Evolutionary conservation across 2,329 filamentous ascomycete species (phyloP).

Genomic region (Claviceps digitariae): DNA sequence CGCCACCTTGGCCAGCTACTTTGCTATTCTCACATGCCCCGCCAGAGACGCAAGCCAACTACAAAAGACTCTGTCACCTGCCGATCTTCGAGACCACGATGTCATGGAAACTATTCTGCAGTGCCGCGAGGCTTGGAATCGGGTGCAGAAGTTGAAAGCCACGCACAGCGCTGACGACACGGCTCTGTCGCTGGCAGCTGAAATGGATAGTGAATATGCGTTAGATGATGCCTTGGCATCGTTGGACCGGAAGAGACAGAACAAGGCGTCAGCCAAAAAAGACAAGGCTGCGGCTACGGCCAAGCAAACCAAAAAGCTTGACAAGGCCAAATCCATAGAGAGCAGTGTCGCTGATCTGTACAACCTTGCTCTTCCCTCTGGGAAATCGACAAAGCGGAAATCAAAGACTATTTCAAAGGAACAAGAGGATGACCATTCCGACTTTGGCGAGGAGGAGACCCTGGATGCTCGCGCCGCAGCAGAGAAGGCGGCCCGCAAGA

Average conservation of each 20-base stretch:
- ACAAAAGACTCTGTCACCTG: slow-evolving; percentile 52
- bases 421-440: slow-evolving; percentile 52
- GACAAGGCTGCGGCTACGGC: slow-evolving; percentile 20
- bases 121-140: slow-evolving; percentile 69
- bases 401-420: slow-evolving; percentile 23
- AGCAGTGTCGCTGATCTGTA: slow-evolving; percentile 59
- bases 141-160: slow-evolving; percentile 51
- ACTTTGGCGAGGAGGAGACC: slow-evolving; percentile 81
- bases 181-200: slow-evolving; percentile 11
- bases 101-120: slow-evolving; percentile 77
- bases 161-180: slow-evolving; percentile 22
- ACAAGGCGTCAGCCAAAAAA: slow-evolving; percentile 19
- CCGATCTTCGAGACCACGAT: slow-evolving; percentile 76
- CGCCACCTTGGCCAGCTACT: slow-evolving; percentile 81
- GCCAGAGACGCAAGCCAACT: slow-evolving; percentile 42
- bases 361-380: slow-evolving; percentile 38
- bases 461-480: slow-evolving; percentile 67
- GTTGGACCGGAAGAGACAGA: slow-evolving; percentile 15
- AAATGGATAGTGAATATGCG: slow-evolving; percentile 12
- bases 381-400: slow-evolving; percentile 30
- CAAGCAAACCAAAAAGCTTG: slow-evolving; percentile 29
- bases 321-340: slow-evolving; percentile 49
- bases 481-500: slow-evolving; percentile 81
- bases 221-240: slow-evolving; percentile 7
- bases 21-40: slow-evolving; percentile 79